A percentile compares a stretch with the other conserved stretches of the same genome.
phyloP scores from a whole-genome alignment of 768 basidiomycete genomes.

The Butyriboletus loyo region DNA sequence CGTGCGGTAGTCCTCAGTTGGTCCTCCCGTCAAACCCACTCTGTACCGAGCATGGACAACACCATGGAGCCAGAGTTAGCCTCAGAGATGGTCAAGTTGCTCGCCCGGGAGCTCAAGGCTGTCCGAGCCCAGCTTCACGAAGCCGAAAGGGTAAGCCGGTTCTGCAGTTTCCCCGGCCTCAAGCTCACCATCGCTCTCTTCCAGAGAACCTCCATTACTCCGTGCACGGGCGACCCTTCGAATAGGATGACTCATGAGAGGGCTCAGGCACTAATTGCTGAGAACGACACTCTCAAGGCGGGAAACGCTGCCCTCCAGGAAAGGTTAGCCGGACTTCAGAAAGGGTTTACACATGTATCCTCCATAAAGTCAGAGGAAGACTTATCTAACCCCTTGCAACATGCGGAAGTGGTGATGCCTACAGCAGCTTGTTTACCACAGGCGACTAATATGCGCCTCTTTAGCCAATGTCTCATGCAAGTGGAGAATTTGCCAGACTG shows the following conservation, averaged over 20 bases:
- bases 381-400: background rate
- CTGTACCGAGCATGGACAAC: slow-evolving; percentile 14
- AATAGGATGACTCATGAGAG: slow-evolving; percentile 1
- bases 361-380: slow-evolving; percentile 20
- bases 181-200: background rate
- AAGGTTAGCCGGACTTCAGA: slow-evolving; percentile 14
- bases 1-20: too few species aligned
- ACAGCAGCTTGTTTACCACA: background rate
- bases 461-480: slow-evolving; percentile 10
- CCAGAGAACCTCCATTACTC: slow-evolving; percentile 11
- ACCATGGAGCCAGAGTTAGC: slow-evolving; percentile 26
- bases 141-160: slow-evolving; percentile 14
- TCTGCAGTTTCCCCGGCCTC: background rate
- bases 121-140: slow-evolving; percentile 23
- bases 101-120: slow-evolving; percentile 25
- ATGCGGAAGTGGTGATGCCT: slow-evolving; percentile 4
- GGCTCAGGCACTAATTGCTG: slow-evolving; percentile 7
- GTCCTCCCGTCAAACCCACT: too few species aligned
- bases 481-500: slow-evolving; percentile 11
- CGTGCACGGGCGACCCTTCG: background rate
- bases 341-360: background rate
- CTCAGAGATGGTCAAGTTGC: slow-evolving; percentile 23
- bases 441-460: background rate
- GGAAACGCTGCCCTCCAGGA: slow-evolving; percentile 19
- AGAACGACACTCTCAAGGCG: slow-evolving; percentile 18